These are phyloP conservation scores for Xylariomycetidae sp. DNA, from an alignment of 2,329 filamentous ascomycete species.

Conservation along the genomic window DNA sequence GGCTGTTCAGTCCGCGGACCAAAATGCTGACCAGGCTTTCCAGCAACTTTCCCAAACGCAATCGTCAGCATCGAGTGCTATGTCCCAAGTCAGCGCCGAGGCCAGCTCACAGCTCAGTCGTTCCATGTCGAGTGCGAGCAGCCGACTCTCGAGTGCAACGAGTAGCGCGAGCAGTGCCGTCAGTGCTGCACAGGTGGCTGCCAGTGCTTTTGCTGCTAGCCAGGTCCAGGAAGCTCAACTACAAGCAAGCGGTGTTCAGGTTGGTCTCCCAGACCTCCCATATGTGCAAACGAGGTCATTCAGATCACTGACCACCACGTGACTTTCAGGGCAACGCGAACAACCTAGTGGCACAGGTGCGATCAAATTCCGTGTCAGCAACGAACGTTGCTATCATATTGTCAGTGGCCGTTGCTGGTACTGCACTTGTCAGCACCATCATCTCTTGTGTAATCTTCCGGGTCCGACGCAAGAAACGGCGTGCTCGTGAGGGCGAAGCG, in stretches of 20 bases:
- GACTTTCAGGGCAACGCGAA: conserved; percentile 16
- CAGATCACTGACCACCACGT: conserved; percentile 2
- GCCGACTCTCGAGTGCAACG: conserved; percentile 22
- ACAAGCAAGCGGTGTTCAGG: conserved; percentile 13
- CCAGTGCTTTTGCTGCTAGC: conserved; percentile 34
- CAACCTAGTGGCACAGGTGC: conserved; percentile 15
- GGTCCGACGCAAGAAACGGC: conserved; percentile 19
- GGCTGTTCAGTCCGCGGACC: conserved; percentile 20
- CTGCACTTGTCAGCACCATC: conserved; percentile 17
- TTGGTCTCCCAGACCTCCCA: conserved; percentile 8
- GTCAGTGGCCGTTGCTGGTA: conserved; percentile 20
- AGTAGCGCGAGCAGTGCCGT: conserved; percentile 34
- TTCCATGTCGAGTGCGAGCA: conserved; percentile 24
- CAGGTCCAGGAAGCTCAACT: conserved; percentile 19
- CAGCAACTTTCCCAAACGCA: conserved; percentile 23
- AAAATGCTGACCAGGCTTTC: conserved; percentile 22
- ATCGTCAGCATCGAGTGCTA: conserved; percentile 25
- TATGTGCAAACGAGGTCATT: background rate
- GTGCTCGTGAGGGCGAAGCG: conserved; percentile 8
- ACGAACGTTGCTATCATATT: conserved; percentile 25
- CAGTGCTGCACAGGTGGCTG: conserved; percentile 44
- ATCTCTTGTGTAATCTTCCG: conserved; percentile 19
- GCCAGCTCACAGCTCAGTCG: conserved; percentile 18
- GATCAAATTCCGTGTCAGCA: conserved; percentile 20
- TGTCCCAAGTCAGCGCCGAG: conserved; percentile 18